Conservation (phyloP, 2,329 filamentous ascomycete species). For the Colletotrichum ledebouriae region DNA sequence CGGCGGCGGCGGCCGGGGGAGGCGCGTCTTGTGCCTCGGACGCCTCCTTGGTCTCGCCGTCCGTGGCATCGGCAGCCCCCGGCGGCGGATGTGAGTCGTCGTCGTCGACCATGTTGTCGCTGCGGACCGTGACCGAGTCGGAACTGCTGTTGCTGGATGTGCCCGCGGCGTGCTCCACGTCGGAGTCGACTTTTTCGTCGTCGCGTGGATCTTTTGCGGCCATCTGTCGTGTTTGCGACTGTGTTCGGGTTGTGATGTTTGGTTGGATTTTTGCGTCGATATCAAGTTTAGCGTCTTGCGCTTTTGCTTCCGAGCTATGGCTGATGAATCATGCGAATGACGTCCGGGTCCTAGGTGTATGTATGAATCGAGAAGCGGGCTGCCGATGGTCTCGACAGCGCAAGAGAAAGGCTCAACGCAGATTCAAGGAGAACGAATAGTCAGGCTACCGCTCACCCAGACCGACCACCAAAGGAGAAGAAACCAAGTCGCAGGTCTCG, state of each 20-base stretch:
- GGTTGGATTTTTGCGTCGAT: no score
- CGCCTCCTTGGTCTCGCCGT: conserved; percentile 15
- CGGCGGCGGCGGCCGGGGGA: neutral
- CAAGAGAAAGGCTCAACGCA: no score
- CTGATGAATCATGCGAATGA: neutral
- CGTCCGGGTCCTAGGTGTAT: neutral
- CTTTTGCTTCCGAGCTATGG: neutral
- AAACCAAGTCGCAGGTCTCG: neutral
- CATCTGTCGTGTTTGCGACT: conserved; percentile 14
- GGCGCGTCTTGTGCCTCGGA: neutral
- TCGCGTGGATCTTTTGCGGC: conserved; percentile 27
- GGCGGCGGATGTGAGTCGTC: neutral
- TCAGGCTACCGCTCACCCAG: no score
- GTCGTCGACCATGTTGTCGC: conserved; percentile 3
- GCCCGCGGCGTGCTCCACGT: conserved; percentile 34
- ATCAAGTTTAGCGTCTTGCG: no score
- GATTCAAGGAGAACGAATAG: no score
- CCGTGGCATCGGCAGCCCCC: conserved; percentile 2
- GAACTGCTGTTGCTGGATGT: conserved; percentile 15
- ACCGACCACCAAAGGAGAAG: neutral
- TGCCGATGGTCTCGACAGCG: no score
- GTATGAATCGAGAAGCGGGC: neutral
- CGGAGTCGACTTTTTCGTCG: conserved; percentile 37
- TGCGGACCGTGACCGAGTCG: conserved; percentile 33
- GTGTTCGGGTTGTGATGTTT: neutral